Evolutionary conservation across 257 asterid genomes (phyloP).

Genomic region (Anisodus acutangulus): DNA sequence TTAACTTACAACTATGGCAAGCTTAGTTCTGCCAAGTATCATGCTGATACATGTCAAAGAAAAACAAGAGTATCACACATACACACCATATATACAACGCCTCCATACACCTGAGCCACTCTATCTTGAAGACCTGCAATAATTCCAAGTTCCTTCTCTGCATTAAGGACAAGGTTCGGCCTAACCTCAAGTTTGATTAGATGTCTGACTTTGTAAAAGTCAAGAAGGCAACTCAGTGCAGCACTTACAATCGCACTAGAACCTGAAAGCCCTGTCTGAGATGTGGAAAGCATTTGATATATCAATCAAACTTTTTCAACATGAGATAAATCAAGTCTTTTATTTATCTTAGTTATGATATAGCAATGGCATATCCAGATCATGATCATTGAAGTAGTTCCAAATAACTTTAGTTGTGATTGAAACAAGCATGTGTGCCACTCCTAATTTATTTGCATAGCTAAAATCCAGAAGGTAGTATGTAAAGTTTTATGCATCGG

Average conservation of each 20-base stretch:
- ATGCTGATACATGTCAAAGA: neutral
- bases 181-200: slow-evolving; percentile 78
- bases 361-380: neutral
- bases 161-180: slow-evolving; percentile 85
- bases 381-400: neutral
- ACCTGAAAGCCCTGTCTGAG: slow-evolving; percentile 97
- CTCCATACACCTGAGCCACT: slow-evolving; percentile 98
- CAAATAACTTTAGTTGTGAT: neutral
- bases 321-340: neutral
- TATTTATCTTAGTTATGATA: neutral
- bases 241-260: slow-evolving; percentile 98
- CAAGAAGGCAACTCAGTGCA: slow-evolving; percentile 94
- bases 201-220: slow-evolving; percentile 84
- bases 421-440: neutral
- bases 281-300: slow-evolving; percentile 32
- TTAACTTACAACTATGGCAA: slow-evolving; percentile 8
- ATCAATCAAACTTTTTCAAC: neutral
- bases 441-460: neutral
- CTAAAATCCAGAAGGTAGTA: slow-evolving; percentile 1
- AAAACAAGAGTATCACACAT: neutral
- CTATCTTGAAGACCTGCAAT: slow-evolving; percentile 98
- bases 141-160: slow-evolving; percentile 95
- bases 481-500: neutral
- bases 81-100: slow-evolving; percentile 87
- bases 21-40: slow-evolving; percentile 14